Evolutionary conservation across 805 yeast species (phyloP).

Genomic region (Schwanniomyces sp.): DNA sequence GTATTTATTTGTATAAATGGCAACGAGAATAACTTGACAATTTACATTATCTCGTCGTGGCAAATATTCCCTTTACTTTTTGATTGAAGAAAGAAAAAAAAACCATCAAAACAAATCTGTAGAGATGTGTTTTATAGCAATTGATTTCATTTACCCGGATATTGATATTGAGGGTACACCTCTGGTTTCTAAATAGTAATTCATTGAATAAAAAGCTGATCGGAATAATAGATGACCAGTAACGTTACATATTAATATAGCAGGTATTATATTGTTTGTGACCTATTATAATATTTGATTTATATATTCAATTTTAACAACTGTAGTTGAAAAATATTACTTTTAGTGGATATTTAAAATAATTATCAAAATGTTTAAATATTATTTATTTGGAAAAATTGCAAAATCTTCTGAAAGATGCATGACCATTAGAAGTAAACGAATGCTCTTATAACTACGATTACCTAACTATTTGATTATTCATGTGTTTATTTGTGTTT

Average conservation of each 20-base stretch:
- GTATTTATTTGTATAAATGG: slow-evolving; percentile 43
- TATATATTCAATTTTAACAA: no score
- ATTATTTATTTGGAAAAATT: not conserved
- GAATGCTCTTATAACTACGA: no score
- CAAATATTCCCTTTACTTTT: slow-evolving; percentile 63
- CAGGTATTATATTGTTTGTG: no score
- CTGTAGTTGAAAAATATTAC: not conserved
- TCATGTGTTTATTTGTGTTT: no score
- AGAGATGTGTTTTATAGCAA: not conserved
- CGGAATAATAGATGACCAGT: no score
- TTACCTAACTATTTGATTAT: no score
- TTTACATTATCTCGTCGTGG: slow-evolving; percentile 66
- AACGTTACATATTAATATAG: no score
- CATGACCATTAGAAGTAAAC: no score
- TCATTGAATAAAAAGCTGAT: no score
- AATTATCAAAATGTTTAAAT: no score
- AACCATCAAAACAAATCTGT: not conserved
- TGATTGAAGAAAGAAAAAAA: slow-evolving; percentile 44
- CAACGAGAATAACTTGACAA: slow-evolving; percentile 65
- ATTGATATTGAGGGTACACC: not conserved
- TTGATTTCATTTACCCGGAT: slow-evolving; percentile 4
- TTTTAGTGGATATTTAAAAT: not conserved
- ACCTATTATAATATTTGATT: no score
- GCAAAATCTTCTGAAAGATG: no score
- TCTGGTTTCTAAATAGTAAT: not conserved